A percentile compares a stretch with the other conserved stretches of the same genome.
Conservation (phyloP, 2,329 filamentous ascomycete species). For the Scopulariopsis brevicaulis region DNA sequence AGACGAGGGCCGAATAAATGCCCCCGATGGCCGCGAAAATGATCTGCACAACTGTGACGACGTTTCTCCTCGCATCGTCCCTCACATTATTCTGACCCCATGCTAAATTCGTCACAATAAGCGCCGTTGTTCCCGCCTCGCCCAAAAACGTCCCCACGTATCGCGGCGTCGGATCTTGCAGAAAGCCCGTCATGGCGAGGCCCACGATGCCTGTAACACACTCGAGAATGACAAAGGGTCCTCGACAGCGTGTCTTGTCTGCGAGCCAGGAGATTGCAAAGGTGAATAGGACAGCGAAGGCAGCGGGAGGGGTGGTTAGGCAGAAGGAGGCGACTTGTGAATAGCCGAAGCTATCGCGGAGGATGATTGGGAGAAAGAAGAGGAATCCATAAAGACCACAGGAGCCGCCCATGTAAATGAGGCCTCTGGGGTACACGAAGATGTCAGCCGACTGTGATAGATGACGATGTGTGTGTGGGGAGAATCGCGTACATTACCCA, state of each 20-base stretch:
- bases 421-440: neutral
- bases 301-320: slow-evolving; percentile 1
- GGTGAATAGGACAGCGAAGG: slow-evolving; percentile 6
- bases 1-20: slow-evolving; percentile 17
- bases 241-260: slow-evolving; percentile 13
- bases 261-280: slow-evolving; percentile 17
- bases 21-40: slow-evolving; percentile 18
- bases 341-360: slow-evolving; percentile 7
- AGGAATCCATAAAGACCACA: neutral
- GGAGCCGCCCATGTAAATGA: neutral
- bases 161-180: slow-evolving; percentile 9
- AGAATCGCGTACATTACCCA: neutral
- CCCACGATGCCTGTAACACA: slow-evolving; percentile 11
- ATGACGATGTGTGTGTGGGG: too few species aligned
- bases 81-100: slow-evolving; percentile 18
- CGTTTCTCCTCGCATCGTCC: slow-evolving; percentile 13
- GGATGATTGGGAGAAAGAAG: neutral
- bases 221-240: slow-evolving; percentile 10
- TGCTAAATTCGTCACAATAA: slow-evolving; percentile 17
- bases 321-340: slow-evolving; percentile 8
- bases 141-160: slow-evolving; percentile 18
- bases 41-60: slow-evolving; percentile 18
- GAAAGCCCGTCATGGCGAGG: slow-evolving; percentile 12
- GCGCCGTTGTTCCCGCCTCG: slow-evolving; percentile 16
- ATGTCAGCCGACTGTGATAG: neutral